phyloP scores from a whole-genome alignment of 140 eudicot species.

The Artemisia princeps region DNA sequence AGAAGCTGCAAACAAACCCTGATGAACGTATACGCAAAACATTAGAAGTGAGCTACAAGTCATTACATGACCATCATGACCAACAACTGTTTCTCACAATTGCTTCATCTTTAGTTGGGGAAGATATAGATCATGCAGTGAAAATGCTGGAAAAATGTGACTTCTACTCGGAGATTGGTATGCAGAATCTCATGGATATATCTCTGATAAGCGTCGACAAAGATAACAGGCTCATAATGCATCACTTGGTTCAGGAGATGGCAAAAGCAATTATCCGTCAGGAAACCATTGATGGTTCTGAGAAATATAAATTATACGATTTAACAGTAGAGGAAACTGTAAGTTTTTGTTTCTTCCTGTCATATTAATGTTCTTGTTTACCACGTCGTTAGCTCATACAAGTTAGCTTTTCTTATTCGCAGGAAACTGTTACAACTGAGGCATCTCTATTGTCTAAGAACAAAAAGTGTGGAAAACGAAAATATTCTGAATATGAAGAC shows the following conservation, averaged over 20 bases:
- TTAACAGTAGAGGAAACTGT: constrained; percentile 11
- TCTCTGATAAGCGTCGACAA: constrained; percentile 23
- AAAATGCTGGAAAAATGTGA: constrained; percentile 24
- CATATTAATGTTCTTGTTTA: neutral
- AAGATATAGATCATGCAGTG: constrained; percentile 22
- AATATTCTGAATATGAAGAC: constrained; percentile 5
- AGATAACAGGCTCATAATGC: constrained; percentile 25
- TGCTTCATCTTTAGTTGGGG: constrained; percentile 30
- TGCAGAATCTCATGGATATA: constrained; percentile 29
- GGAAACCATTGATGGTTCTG: constrained; percentile 13
- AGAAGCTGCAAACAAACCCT: constrained; percentile 25
- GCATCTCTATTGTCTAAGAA: constrained; percentile 5
- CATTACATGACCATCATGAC: constrained; percentile 32
- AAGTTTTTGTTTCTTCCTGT: neutral
- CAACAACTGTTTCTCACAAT: constrained; percentile 24
- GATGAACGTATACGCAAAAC: constrained; percentile 21
- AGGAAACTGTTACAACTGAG: constrained; percentile 22
- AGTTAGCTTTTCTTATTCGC: neutral
- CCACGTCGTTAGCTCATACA: neutral
- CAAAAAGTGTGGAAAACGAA: constrained; percentile 18
- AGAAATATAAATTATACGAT: neutral
- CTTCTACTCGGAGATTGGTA: constrained; percentile 26
- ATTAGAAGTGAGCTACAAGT: constrained; percentile 26
- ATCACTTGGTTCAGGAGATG: constrained; percentile 29
- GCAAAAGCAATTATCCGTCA: constrained; percentile 30